phyloP scores from a whole-genome alignment of 75 land plant species.

The Pinus tabuliformis region DNA sequence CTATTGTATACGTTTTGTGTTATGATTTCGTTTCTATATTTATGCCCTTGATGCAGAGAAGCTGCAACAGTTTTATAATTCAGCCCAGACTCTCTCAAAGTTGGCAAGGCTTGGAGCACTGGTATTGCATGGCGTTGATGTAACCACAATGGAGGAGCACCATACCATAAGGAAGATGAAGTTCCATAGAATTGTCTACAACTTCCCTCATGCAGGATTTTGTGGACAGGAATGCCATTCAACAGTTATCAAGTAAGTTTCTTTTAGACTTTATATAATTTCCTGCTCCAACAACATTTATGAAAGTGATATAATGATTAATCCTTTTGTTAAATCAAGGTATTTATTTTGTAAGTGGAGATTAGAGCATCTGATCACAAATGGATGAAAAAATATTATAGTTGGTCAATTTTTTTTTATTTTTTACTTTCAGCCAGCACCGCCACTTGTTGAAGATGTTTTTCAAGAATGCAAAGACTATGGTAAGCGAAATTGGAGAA shows the following conservation, averaged over 20 bases:
- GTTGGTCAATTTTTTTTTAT: neutral
- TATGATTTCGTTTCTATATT: neutral
- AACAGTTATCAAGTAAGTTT: neutral
- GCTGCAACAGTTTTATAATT: neutral
- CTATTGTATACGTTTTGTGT: neutral
- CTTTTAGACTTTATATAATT: neutral
- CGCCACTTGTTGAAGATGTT: slow-evolving; percentile 29
- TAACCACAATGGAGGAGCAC: slow-evolving; percentile 30
- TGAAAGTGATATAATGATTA: neutral
- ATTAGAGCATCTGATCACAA: neutral
- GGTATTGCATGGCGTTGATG: slow-evolving; percentile 55
- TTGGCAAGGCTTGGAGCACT: slow-evolving; percentile 9
- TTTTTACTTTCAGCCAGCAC: slow-evolving; percentile 21
- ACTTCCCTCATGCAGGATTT: slow-evolving; percentile 63
- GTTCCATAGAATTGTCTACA: slow-evolving; percentile 48
- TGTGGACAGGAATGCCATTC: slow-evolving; percentile 13
- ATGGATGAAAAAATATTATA: neutral
- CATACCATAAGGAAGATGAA: slow-evolving; percentile 9
- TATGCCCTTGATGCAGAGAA: neutral
- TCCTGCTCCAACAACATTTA: neutral
- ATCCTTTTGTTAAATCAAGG: neutral
- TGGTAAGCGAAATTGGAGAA: slow-evolving; percentile 27
- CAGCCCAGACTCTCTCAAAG: neutral
- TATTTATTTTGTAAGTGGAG: neutral
- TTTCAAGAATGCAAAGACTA: slow-evolving; percentile 25